phyloP scores from a whole-genome alignment of 2,329 filamentous ascomycete genomes.

The Aspergillus luchuensis region DNA sequence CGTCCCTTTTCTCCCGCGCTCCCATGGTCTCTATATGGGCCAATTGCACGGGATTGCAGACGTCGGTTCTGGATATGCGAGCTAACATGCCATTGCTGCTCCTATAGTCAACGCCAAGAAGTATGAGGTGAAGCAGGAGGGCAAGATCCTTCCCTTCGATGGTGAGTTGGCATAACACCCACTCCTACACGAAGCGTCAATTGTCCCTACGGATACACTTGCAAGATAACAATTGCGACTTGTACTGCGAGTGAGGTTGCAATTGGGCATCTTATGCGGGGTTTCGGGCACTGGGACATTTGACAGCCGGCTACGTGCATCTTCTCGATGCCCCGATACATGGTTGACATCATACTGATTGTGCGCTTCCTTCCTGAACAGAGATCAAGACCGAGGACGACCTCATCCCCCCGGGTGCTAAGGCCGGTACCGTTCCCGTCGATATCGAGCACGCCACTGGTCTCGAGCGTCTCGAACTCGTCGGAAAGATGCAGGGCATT shows the following conservation, averaged over 20 bases:
- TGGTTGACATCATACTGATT: conserved; percentile 16
- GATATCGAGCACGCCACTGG: conserved; percentile 95
- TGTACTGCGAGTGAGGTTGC: not conserved
- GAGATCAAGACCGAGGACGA: conserved; percentile 83
- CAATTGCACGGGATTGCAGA: not conserved
- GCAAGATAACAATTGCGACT: not conserved
- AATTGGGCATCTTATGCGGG: conserved; percentile 7
- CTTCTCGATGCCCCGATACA: conserved; percentile 7
- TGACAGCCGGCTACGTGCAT: not conserved
- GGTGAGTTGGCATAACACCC: conserved; percentile 38
- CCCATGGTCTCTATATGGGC: conserved; percentile 26
- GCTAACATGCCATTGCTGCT: conserved; percentile 29
- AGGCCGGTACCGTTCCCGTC: conserved; percentile 81
- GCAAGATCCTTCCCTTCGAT: conserved; percentile 49
- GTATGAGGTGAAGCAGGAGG: conserved; percentile 44
- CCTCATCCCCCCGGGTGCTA: conserved; percentile 79
- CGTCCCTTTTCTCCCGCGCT: conserved; percentile 18
- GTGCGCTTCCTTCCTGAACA: conserved; percentile 46
- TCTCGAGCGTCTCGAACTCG: conserved; percentile 96
- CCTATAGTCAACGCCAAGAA: conserved; percentile 42
- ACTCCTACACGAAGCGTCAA: conserved; percentile 14
- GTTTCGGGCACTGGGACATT: not conserved
- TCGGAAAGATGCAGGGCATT: conserved; percentile 98
- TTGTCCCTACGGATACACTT: conserved; percentile 9
- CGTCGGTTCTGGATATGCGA: not conserved